phyloP scores from a whole-genome alignment of 1,284 basidiomycete species.

The Xerocomus amazonicus region DNA sequence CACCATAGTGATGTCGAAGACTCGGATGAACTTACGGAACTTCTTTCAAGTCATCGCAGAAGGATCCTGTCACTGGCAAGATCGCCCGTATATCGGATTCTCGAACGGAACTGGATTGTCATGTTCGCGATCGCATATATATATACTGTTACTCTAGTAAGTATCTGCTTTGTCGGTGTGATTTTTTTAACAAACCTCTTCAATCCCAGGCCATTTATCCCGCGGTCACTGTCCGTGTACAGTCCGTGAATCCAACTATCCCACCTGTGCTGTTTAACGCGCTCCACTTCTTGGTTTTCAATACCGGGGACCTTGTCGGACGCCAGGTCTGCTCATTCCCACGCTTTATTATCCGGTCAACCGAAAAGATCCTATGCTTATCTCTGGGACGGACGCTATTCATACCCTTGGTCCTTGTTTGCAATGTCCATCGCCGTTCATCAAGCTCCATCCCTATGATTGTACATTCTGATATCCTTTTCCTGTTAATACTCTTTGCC shows the following conservation, averaged over 20 bases:
- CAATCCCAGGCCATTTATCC: slow-evolving; percentile 71
- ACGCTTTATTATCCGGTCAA: slow-evolving; percentile 59
- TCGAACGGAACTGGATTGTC: slow-evolving; percentile 61
- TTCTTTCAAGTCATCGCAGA: slow-evolving; percentile 31
- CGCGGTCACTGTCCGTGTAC: slow-evolving; percentile 73
- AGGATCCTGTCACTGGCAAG: slow-evolving; percentile 31
- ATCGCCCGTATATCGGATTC: slow-evolving; percentile 48
- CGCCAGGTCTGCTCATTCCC: slow-evolving; percentile 70
- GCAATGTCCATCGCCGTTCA: slow-evolving; percentile 60
- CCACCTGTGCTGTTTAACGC: slow-evolving; percentile 68
- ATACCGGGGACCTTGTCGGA: slow-evolving; percentile 73
- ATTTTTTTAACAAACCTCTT: background rate
- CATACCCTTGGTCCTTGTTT: slow-evolving; percentile 81
- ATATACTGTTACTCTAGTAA: slow-evolving; percentile 74
- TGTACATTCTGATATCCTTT: slow-evolving; percentile 70
- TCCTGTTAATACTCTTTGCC: slow-evolving; percentile 64
- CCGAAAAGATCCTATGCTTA: slow-evolving; percentile 52
- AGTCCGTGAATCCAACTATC: slow-evolving; percentile 54
- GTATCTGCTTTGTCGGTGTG: background rate
- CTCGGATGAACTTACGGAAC: slow-evolving; percentile 32
- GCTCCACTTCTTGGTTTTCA: slow-evolving; percentile 67
- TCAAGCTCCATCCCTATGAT: slow-evolving; percentile 36
- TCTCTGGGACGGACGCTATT: slow-evolving; percentile 72
- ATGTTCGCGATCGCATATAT: slow-evolving; percentile 74
- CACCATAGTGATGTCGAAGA: slow-evolving; percentile 21